Percentiles rank a stretch among this genome's conserved stretches.
These are phyloP conservation scores for Barbatosphaeria neglecta DNA, from an alignment of 495 filamentous ascomycete species.

Conservation along the genomic window DNA sequence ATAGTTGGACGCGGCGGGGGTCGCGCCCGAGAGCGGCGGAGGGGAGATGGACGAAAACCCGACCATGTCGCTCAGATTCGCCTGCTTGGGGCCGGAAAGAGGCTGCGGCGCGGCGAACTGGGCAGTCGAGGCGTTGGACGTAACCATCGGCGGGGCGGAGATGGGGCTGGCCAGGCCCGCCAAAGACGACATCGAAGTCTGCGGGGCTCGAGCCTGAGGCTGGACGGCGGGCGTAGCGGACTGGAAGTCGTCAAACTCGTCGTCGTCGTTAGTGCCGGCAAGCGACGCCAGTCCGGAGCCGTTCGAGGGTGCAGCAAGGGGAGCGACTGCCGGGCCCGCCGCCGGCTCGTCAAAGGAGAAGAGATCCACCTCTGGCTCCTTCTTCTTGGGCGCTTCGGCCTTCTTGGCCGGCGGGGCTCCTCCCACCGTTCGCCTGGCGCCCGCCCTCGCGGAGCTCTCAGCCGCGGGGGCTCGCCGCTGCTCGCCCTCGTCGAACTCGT, in stretches of 20 bases:
- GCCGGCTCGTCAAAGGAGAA: slow-evolving; percentile 73
- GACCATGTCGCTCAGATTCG: slow-evolving; percentile 67
- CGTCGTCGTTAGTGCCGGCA: slow-evolving; percentile 51
- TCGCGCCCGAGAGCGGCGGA: slow-evolving; percentile 42
- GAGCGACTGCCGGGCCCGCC: slow-evolving; percentile 31
- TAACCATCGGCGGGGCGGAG: slow-evolving; percentile 42
- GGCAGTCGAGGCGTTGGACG: slow-evolving; percentile 53
- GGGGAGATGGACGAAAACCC: slow-evolving; percentile 74
- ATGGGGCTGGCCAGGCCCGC: slow-evolving; percentile 30
- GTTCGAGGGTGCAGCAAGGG: slow-evolving; percentile 30
- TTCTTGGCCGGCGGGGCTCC: slow-evolving; percentile 37
- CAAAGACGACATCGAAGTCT: slow-evolving; percentile 26
- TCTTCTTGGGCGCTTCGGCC: slow-evolving; percentile 55
- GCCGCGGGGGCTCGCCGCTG: slow-evolving; percentile 16
- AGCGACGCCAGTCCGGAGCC: slow-evolving; percentile 46
- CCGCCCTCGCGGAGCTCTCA: slow-evolving; percentile 24
- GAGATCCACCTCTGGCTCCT: slow-evolving; percentile 77
- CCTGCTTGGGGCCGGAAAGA: slow-evolving; percentile 64
- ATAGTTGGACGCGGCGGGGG: slow-evolving; percentile 37
- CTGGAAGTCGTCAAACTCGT: slow-evolving; percentile 98
- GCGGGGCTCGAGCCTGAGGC: too few relatives aligned
- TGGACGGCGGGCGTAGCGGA: slow-evolving; percentile 59
- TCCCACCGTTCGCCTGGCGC: slow-evolving; percentile 28
- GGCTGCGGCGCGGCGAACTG: slow-evolving; percentile 76
- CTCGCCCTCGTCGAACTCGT: slow-evolving; percentile 81